phyloP scores from a whole-genome alignment of 768 basidiomycete species.

The Russula olivacea region DNA sequence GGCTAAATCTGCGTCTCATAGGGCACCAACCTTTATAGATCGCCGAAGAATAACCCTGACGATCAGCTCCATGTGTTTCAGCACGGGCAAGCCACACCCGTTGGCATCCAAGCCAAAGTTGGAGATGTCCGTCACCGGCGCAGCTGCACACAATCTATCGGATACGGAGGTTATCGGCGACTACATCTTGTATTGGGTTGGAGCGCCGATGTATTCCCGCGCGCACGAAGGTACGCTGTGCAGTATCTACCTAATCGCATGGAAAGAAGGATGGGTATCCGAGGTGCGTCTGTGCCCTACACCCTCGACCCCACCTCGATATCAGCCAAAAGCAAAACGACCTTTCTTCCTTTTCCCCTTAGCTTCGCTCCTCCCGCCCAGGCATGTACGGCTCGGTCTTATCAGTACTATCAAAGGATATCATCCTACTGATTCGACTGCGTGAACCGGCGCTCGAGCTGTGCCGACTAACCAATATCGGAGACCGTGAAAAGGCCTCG shows the following conservation, averaged over 20 bases:
- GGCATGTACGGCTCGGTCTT: conserved; percentile 15
- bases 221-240: not conserved
- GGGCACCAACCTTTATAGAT: not conserved
- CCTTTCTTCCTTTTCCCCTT: not conserved
- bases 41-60: conserved; percentile 1
- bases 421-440: conserved; percentile 11
- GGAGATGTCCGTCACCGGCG: conserved; percentile 4
- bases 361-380: conserved; percentile 3
- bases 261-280: conserved; percentile 17
- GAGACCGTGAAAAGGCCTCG: not conserved
- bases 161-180: conserved; percentile 19
- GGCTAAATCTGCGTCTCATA: not conserved
- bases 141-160: conserved; percentile 13
- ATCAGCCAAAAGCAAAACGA: not conserved
- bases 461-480: conserved; percentile 7
- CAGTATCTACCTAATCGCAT: conserved; percentile 12
- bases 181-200: conserved; percentile 19
- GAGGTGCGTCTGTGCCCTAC: not conserved
- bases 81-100: conserved; percentile 12
- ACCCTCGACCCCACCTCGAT: no score
- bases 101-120: conserved; percentile 2
- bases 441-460: conserved; percentile 14
- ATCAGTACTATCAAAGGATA: conserved; percentile 8
- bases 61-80: conserved; percentile 8
- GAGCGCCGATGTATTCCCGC: not conserved